Percentiles rank a stretch among this genome's conserved stretches.
Conservation (phyloP, 1,284 basidiomycete genomes). For the Puccinia hordei region DNA sequence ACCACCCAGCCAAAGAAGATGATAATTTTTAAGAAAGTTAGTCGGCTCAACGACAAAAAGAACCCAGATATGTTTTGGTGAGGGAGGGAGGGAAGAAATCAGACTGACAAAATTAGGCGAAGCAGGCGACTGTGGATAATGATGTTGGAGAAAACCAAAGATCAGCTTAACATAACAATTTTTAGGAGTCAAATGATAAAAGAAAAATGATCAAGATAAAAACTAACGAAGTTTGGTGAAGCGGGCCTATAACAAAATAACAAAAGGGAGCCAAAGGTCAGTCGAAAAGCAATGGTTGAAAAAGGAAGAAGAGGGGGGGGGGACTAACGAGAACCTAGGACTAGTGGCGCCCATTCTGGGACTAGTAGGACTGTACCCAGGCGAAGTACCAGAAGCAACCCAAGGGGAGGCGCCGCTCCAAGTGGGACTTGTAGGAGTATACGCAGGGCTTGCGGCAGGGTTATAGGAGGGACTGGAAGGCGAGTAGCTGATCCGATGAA, state of each 20-base stretch:
- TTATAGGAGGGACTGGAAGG: constrained; percentile 67
- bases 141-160: background rate
- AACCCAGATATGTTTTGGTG: background rate
- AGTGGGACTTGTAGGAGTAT: constrained; percentile 59
- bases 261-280: background rate
- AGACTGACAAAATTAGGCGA: constrained; percentile 50
- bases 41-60: background rate
- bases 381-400: constrained; percentile 66
- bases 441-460: constrained; percentile 51
- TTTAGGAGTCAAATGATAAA: background rate
- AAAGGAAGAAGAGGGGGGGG: constrained; percentile 49
- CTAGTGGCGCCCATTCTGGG: constrained; percentile 61
- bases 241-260: constrained; percentile 31
- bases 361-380: constrained; percentile 78
- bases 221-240: constrained; percentile 49
- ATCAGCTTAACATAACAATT: background rate
- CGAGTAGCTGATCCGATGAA: constrained; percentile 46
- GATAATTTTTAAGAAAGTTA: background rate
- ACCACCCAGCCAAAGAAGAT: background rate
- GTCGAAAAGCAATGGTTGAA: background rate
- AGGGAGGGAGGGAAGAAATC: background rate
- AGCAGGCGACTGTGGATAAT: constrained; percentile 34
- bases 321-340: constrained; percentile 73
- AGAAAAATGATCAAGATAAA: background rate
- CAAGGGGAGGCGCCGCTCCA: constrained; percentile 58